phyloP scores from a whole-genome alignment of 169 alveolate species.

The Eimeria falciformis region DNA sequence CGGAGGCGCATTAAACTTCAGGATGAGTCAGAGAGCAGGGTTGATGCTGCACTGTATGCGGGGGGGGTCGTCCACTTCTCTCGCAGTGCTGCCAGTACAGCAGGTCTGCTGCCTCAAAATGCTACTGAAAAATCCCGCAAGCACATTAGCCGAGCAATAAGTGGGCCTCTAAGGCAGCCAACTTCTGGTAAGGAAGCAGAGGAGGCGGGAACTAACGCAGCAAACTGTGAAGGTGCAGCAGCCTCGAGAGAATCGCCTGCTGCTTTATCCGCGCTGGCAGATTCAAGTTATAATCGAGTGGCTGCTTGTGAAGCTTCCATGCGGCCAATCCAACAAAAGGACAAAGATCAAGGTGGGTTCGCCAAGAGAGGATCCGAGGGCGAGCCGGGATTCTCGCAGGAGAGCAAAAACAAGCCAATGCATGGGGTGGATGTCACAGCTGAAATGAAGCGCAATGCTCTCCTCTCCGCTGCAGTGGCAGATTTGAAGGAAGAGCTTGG shows the following conservation, averaged over 20 bases:
- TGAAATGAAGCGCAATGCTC: neutral
- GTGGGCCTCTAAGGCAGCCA: no score
- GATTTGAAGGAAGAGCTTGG: constrained; percentile 16
- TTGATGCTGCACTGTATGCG: constrained; percentile 39
- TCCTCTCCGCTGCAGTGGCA: neutral
- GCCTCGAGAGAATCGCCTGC: neutral
- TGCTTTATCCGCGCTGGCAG: neutral
- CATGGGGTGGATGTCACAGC: constrained; percentile 9
- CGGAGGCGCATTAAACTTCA: constrained; percentile 11
- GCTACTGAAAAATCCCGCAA: no score
- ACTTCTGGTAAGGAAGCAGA: no score
- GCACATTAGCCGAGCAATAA: no score
- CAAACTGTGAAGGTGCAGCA: no score
- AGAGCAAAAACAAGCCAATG: neutral
- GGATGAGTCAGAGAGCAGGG: constrained; percentile 13
- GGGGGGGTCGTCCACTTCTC: constrained; percentile 38
- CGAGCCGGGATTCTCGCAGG: no score
- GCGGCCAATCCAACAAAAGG: no score
- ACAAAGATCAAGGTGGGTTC: no score
- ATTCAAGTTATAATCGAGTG: neutral
- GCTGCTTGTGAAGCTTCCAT: no score
- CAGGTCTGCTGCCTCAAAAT: neutral
- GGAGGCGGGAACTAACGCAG: no score
- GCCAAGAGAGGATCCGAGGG: no score
- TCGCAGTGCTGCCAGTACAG: constrained; percentile 7